Evolutionary conservation across 495 filamentous ascomycete genomes (phyloP).

Genomic region (Daldinia childiae): DNA sequence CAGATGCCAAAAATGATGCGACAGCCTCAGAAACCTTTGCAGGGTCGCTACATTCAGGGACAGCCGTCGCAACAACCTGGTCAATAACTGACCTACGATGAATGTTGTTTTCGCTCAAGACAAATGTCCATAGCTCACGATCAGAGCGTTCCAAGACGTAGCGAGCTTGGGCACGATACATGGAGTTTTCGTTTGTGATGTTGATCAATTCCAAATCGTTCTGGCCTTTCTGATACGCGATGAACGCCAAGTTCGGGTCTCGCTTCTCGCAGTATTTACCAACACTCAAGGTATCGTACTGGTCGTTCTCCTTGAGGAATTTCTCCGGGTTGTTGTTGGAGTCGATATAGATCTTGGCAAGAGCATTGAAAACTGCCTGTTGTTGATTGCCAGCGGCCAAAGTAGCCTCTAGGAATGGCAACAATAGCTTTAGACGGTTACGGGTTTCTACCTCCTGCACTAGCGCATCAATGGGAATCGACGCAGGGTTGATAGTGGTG

Average conservation of each 20-base stretch:
- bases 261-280: conserved; percentile 99
- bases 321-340: conserved; percentile 99
- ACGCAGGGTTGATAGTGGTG: conserved; percentile 81
- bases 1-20: conserved; percentile 86
- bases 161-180: conserved; percentile 96
- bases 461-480: conserved; percentile 94
- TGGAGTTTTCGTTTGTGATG: conserved; percentile 98
- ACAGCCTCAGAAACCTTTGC: conserved; percentile 96
- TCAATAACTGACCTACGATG: conserved; percentile 93
- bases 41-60: conserved; percentile 92
- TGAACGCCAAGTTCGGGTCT: conserved; percentile 95
- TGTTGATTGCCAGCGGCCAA: conserved; percentile 93
- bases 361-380: conserved; percentile 96
- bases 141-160: conserved; percentile 94
- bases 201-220: conserved; percentile 97
- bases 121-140: conserved; percentile 91
- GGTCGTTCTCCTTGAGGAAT: conserved; percentile 97
- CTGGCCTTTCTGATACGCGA: conserved; percentile 94
- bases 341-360: conserved; percentile 99
- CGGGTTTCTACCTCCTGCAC: conserved; percentile 93
- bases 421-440: conserved; percentile 92
- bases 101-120: conserved; percentile 93
- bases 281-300: conserved; percentile 91
- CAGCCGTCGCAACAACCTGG: conserved; percentile 95
- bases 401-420: conserved; percentile 96